These are phyloP conservation scores for Diutina sp. DNA, from an alignment of 1,139 yeast genomes.

Conservation along the genomic window DNA sequence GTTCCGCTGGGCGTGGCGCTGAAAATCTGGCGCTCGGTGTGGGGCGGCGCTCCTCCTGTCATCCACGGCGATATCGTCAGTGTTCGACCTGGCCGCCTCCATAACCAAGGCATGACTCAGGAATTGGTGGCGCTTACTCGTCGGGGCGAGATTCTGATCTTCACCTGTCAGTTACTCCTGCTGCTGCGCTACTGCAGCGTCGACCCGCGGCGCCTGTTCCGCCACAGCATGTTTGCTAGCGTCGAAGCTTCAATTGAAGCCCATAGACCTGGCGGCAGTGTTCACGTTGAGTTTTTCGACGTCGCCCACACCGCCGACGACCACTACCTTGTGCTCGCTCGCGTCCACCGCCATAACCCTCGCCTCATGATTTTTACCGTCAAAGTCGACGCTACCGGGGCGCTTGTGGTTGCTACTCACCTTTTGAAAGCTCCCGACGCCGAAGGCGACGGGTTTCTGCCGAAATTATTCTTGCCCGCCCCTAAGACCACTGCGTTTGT, in stretches of 20 bases:
- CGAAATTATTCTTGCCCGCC: conserved; percentile 39
- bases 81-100: conserved; percentile 40
- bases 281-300: conserved; percentile 37
- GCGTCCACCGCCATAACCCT: conserved; percentile 9
- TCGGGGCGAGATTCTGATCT: conserved; percentile 20
- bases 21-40: neutral
- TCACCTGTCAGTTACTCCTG: neutral
- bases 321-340: conserved; percentile 34
- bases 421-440: conserved; percentile 13
- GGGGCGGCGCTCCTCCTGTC: neutral
- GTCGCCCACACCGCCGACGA: conserved; percentile 12
- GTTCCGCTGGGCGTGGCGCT: conserved; percentile 11
- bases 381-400: conserved; percentile 38
- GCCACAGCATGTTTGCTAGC: conserved; percentile 19
- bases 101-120: conserved; percentile 36
- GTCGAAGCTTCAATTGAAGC: conserved; percentile 17
- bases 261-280: conserved; percentile 18
- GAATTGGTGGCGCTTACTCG: conserved; percentile 34
- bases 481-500: conserved; percentile 57
- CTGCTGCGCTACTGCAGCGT: neutral
- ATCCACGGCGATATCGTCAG: conserved; percentile 41
- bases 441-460: conserved; percentile 22
- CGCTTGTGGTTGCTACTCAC: conserved; percentile 51
- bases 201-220: conserved; percentile 10
- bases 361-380: conserved; percentile 44